Evolutionary conservation across 257 asterid genomes (phyloP).

Genomic region (Solanum bulbocastanum): DNA sequence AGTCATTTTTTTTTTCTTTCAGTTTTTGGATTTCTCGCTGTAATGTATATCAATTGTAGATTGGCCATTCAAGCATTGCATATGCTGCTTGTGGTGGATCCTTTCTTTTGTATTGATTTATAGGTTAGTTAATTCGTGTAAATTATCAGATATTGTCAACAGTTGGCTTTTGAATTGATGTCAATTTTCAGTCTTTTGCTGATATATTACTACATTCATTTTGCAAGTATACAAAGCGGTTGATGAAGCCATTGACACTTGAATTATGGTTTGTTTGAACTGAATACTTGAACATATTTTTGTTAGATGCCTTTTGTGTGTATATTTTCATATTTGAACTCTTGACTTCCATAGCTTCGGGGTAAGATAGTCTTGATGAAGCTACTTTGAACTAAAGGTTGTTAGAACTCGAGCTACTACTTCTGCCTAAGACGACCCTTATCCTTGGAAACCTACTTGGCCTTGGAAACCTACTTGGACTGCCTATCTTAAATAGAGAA

Average conservation of each 20-base stretch:
- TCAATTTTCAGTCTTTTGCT: neutral
- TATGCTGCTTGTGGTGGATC: neutral
- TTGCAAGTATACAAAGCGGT: neutral
- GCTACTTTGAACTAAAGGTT: too few relatives aligned
- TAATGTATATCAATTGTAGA: neutral
- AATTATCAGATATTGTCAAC: neutral
- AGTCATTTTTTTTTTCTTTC: neutral
- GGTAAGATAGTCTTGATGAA: too few relatives aligned
- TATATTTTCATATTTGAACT: too few relatives aligned
- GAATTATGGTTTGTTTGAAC: neutral
- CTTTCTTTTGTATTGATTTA: neutral
- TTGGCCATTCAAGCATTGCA: neutral
- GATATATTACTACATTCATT: neutral
- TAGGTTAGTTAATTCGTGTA: neutral
- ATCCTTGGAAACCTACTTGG: neutral
- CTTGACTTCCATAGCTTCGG: too few relatives aligned
- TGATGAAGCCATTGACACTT: neutral
- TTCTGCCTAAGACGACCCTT: neutral
- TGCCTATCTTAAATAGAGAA: neutral
- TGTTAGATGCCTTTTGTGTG: neutral
- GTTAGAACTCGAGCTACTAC: too few relatives aligned
- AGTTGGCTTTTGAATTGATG: neutral
- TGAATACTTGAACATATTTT: neutral
- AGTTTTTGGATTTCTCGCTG: neutral
- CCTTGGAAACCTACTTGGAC: neutral